Evolutionary conservation across 2,329 filamentous ascomycete species (phyloP).

Genomic region (Orbilia quercus): DNA sequence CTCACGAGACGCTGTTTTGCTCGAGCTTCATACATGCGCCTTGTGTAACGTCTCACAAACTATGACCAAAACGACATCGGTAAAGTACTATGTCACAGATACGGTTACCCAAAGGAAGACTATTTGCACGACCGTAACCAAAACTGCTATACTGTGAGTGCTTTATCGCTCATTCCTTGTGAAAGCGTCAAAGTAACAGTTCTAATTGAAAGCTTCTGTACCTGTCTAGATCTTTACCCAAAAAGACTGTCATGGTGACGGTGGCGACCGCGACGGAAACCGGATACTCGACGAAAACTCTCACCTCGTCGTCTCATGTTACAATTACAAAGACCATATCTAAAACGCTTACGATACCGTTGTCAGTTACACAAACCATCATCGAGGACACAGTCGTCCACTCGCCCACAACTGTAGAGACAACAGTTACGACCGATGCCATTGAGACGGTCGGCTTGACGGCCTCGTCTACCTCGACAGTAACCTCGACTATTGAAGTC

Average conservation of each 20-base stretch:
- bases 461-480: neutral
- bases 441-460: neutral
- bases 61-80: neutral
- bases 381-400: neutral
- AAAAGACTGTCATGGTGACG: neutral
- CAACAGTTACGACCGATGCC: neutral
- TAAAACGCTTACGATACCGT: neutral
- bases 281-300: neutral
- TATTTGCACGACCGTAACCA: neutral
- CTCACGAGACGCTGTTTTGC: neutral
- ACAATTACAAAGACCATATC: constrained; percentile 3
- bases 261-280: neutral
- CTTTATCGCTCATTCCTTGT: neutral
- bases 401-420: neutral
- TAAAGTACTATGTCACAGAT: neutral
- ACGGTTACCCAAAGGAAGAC: neutral
- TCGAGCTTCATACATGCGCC: neutral
- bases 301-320: neutral
- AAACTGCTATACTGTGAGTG: neutral
- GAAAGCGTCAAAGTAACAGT: neutral
- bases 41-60: neutral
- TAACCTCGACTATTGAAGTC: neutral
- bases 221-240: no score
- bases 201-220: neutral
- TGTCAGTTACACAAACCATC: neutral